Conservation (phyloP, 1,284 basidiomycete species). For the Ustilago vetiveriae region DNA sequence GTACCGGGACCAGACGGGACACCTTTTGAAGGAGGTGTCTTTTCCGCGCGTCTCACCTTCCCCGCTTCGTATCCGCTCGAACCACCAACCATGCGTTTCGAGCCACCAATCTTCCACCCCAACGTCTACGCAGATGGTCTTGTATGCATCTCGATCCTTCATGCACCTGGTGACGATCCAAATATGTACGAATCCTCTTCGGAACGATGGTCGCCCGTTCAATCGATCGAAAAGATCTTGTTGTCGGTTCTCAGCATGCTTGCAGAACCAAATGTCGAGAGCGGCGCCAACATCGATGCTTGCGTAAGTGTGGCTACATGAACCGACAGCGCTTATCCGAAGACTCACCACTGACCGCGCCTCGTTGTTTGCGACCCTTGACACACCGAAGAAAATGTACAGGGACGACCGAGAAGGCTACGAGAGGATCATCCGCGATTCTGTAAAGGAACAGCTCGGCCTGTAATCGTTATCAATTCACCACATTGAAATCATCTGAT, state of each 20-base stretch:
- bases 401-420: conserved; percentile 63
- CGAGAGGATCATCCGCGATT: conserved; percentile 61
- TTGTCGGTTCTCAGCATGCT: conserved; percentile 97
- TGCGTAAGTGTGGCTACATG: conserved; percentile 66
- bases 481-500: neutral
- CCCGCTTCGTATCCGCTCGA: conserved; percentile 66
- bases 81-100: conserved; percentile 82
- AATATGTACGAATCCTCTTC: conserved; percentile 83
- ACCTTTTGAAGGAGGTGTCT: conserved; percentile 97
- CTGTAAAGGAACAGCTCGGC: conserved; percentile 63
- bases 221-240: conserved; percentile 91
- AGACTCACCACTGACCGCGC: too few relatives aligned
- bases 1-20: conserved; percentile 97
- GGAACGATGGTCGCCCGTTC: conserved; percentile 97
- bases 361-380: neutral
- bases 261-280: conserved; percentile 99
- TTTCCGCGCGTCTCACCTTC: conserved; percentile 89
- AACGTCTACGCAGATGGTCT: conserved; percentile 95
- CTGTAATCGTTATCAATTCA: conserved; percentile 31
- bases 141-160: conserved; percentile 98
- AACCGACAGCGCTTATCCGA: too few relatives aligned
- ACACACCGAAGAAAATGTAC: conserved; percentile 57
- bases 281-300: conserved; percentile 92
- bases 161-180: conserved; percentile 91
- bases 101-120: conserved; percentile 95